Percentiles rank a stretch among this genome's conserved stretches.
phyloP scores from a whole-genome alignment of 1,139 yeast genomes.

The Yamadazyma atlantica region DNA sequence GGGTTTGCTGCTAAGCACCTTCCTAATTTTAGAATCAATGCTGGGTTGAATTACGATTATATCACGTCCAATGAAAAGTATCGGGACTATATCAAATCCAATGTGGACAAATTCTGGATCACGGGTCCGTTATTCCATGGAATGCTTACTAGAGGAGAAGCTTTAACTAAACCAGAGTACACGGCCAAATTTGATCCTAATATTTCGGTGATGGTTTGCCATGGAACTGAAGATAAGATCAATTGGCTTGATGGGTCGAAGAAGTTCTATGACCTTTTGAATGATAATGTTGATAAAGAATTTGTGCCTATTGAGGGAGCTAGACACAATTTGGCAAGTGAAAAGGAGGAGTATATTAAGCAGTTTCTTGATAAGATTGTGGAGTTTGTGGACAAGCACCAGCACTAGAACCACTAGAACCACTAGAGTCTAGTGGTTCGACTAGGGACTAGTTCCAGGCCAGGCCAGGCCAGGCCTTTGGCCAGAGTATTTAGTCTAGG shows the following conservation, averaged over 20 bases:
- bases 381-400: slow-evolving; percentile 2
- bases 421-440: too few relatives aligned
- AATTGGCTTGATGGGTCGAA: slow-evolving; percentile 57
- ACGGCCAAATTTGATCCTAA: slow-evolving; percentile 43
- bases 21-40: slow-evolving; percentile 58
- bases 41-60: slow-evolving; percentile 53
- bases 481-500: too few relatives aligned
- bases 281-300: slow-evolving; percentile 28
- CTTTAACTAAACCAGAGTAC: slow-evolving; percentile 42
- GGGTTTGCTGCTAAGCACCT: slow-evolving; percentile 47
- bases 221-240: slow-evolving; percentile 43
- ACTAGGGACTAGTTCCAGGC: too few relatives aligned
- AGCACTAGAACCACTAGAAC: too few relatives aligned
- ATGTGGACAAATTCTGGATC: slow-evolving; percentile 45
- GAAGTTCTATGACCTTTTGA: slow-evolving; percentile 41
- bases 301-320: slow-evolving; percentile 31
- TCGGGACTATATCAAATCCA: slow-evolving; percentile 39
- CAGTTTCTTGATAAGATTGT: slow-evolving; percentile 19
- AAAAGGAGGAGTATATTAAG: slow-evolving; percentile 37
- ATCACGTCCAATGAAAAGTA: slow-evolving; percentile 56
- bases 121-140: slow-evolving; percentile 51
- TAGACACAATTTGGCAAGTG: slow-evolving; percentile 48
- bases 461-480: too few relatives aligned
- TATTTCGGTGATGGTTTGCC: slow-evolving; percentile 49
- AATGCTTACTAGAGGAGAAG: slow-evolving; percentile 63